These are phyloP conservation scores for Wickerhamiella siamensis DNA, from an alignment of 805 yeast genomes.

Conservation along the genomic window DNA sequence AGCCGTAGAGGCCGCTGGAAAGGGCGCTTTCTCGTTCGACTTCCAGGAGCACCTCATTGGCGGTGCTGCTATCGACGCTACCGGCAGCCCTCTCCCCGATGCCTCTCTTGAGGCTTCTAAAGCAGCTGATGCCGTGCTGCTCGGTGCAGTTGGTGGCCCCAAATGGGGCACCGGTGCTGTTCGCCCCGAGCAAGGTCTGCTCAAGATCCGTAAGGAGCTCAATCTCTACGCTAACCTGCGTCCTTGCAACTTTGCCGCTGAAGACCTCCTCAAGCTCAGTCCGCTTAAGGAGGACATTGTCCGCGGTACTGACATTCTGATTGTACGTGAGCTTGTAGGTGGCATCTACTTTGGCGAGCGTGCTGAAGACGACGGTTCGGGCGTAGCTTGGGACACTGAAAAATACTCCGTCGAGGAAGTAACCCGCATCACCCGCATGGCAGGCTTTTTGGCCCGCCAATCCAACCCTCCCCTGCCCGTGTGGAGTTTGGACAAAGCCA, in stretches of 20 bases:
- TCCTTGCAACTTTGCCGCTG: constrained; percentile 89
- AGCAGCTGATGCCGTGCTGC: constrained; percentile 80
- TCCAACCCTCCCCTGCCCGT: constrained; percentile 86
- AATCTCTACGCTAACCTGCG: constrained; percentile 90
- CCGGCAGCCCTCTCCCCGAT: constrained; percentile 83
- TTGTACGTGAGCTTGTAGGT: constrained; percentile 93
- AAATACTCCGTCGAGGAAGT: constrained; percentile 84
- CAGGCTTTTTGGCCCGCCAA: constrained; percentile 91
- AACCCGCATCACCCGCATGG: constrained; percentile 94
- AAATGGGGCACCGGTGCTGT: constrained; percentile 97
- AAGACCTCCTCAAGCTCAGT: constrained; percentile 66
- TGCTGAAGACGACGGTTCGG: constrained; percentile 76
- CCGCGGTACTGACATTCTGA: constrained; percentile 79
- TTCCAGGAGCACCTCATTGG: constrained; percentile 82
- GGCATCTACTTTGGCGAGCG: constrained; percentile 97
- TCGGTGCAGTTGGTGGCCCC: constrained; percentile 99
- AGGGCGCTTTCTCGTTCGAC: constrained; percentile 48
- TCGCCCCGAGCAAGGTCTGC: constrained; percentile 94
- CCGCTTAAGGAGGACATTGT: constrained; percentile 80
- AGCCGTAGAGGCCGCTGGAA: constrained; percentile 47
- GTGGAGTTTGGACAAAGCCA: constrained; percentile 95
- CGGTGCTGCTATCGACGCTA: constrained; percentile 96
- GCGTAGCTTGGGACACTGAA: constrained; percentile 89
- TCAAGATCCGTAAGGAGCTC: constrained; percentile 87
- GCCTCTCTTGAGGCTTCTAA: constrained; percentile 72